Conservation (phyloP, 2,329 filamentous ascomycete genomes). For the Pyrenochaeta sp. region DNA sequence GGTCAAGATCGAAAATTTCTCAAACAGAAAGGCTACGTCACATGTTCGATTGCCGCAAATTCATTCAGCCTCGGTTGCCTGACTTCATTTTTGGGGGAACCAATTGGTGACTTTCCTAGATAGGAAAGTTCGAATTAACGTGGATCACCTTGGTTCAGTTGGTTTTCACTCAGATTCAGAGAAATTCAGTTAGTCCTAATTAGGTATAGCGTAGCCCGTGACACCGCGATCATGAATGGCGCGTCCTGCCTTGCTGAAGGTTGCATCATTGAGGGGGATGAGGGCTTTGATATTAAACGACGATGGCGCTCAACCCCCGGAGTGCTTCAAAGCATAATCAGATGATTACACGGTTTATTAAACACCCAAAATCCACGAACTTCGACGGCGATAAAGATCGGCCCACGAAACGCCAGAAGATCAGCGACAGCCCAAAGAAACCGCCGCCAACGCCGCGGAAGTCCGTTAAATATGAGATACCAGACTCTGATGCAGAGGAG, state of each 20-base stretch:
- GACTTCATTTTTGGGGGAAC: no score
- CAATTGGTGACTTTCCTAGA: not conserved
- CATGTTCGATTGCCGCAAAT: no score
- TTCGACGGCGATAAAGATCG: conserved; percentile 52
- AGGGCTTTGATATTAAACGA: conserved; percentile 14
- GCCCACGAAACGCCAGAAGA: conserved; percentile 54
- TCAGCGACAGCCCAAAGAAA: conserved; percentile 35
- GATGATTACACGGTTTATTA: conserved; percentile 56
- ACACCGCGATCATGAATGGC: conserved; percentile 20
- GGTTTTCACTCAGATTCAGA: not conserved
- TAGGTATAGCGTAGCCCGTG: conserved; percentile 18
- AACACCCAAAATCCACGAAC: conserved; percentile 56
- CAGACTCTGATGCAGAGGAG: conserved; percentile 52
- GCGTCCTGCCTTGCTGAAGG: conserved; percentile 12
- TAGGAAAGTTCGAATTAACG: not conserved
- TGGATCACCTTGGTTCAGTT: not conserved
- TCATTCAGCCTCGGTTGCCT: no score
- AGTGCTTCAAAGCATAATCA: conserved; percentile 57
- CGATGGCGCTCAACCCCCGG: conserved; percentile 50
- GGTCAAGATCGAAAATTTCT: no score
- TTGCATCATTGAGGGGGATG: conserved; percentile 13
- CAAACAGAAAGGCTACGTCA: no score
- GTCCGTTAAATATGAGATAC: conserved; percentile 41
- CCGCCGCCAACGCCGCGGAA: conserved; percentile 32
- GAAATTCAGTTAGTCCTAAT: not conserved